Evolutionary conservation across 164 flowering plant species (phyloP).

Genomic region (Nelumbo lutea): DNA sequence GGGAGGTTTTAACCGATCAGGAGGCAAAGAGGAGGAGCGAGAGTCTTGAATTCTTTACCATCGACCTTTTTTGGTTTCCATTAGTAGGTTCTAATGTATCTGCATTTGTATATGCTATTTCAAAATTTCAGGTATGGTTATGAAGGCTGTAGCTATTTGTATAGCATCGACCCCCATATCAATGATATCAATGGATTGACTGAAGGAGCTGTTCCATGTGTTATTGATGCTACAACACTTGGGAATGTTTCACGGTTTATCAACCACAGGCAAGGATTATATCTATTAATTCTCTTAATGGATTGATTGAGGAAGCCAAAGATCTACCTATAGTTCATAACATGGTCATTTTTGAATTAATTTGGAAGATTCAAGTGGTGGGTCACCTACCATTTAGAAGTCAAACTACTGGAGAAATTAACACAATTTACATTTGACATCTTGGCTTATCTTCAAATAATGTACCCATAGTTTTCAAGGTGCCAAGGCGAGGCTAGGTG

Average conservation of each 20-base stretch:
- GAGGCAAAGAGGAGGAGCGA: constrained; percentile 56
- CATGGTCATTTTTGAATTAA: no score
- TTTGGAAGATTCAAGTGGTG: no score
- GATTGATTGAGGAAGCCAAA: no score
- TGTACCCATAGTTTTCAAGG: no score
- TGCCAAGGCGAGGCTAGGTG: no score
- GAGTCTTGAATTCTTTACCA: constrained; percentile 30
- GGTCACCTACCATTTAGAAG: no score
- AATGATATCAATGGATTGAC: constrained; percentile 61
- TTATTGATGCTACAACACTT: constrained; percentile 77
- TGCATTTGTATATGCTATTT: constrained; percentile 2
- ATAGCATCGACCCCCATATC: constrained; percentile 49
- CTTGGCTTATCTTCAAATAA: no score
- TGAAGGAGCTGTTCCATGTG: constrained; percentile 51
- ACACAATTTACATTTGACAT: no score
- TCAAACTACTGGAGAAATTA: no score
- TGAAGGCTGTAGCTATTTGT: constrained; percentile 63
- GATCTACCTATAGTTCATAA: no score
- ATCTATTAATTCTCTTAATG: no score
- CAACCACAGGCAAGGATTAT: constrained; percentile 68
- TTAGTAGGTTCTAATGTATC: neutral
- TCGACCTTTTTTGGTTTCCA: neutral
- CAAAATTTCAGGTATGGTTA: constrained; percentile 42
- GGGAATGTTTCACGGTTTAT: constrained; percentile 94
- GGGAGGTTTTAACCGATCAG: constrained; percentile 61